Evolutionary conservation across 345 rosid species (phyloP).

Genomic region (Clarkia xantiana): DNA sequence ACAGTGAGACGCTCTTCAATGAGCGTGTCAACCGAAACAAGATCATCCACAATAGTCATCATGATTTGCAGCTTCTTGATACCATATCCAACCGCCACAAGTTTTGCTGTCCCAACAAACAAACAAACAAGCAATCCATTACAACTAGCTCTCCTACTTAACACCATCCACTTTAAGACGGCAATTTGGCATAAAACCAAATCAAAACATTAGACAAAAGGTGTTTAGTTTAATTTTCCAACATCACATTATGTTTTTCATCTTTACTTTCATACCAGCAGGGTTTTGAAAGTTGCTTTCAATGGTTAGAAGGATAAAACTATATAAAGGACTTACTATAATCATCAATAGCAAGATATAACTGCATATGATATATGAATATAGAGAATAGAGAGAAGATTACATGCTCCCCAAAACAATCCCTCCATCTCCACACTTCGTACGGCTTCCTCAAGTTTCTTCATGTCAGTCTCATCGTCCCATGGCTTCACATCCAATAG

Average conservation of each 20-base stretch:
- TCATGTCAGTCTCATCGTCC: slow-evolving; percentile 21
- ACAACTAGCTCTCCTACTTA: no score
- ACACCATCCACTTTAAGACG: no score
- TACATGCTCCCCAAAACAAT: slow-evolving; percentile 18
- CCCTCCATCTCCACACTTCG: slow-evolving; percentile 15
- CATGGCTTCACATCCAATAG: slow-evolving; percentile 17
- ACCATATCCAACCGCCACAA: slow-evolving; percentile 32
- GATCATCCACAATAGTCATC: slow-evolving; percentile 34
- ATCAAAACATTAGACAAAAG: no score
- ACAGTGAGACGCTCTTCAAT: slow-evolving; percentile 26
- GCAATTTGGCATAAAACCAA: no score
- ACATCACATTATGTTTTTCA: no score
- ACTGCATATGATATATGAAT: background rate
- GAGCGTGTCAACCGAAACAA: slow-evolving; percentile 33
- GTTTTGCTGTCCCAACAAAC: slow-evolving; percentile 22
- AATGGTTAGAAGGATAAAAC: no score
- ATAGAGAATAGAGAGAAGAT: background rate
- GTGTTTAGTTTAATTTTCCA: no score
- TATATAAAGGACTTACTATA: no score
- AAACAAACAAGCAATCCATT: no score
- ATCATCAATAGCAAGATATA: no score
- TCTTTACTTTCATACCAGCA: background rate
- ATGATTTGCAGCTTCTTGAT: slow-evolving; percentile 40
- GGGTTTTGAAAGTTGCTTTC: no score
- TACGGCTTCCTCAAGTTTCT: slow-evolving; percentile 18